Base-by-base conservation (phyloP, 2,329 filamentous ascomycete species). In the Diaporthe vexans region DNA sequence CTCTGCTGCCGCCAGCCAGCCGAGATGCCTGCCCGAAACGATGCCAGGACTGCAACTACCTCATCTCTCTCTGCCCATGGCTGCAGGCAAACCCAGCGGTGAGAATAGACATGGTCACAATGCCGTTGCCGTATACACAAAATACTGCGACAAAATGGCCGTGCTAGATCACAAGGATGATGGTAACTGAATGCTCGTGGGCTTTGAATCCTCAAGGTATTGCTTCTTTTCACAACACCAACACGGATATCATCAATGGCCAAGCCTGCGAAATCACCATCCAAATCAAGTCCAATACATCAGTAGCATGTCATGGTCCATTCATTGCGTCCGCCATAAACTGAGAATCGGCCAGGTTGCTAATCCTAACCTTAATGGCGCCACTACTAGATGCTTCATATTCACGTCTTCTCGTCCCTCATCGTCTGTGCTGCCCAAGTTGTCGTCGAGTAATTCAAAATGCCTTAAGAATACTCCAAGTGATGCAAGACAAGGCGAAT, bases 401-500 rank as follows among this genome's bases (percentile, higher is more conserved):
- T 35, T 52, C 46, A 26, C 48, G 40, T 71, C 33, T 15, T 61
- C 21, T 51, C 52, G 3, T 59, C 46, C 43, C 24, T 48, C 43
- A 15, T 51, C 61, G 21, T 37, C 46, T 52, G 61, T 51, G 43
- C 29, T 52, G 43, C 69, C 56, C 37, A 61, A 29, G 17, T 19
- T 33, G 33, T 40, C 26, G 51, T 58, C 5, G 40, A 67, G 54
- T 51, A 57, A 40, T 35, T 46, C 17, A 8, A 13, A 59, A 71
- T 52, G n/a, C 33, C 56, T 26, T 10, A 40, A 52, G 37, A 37
- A 33, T 52, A 52, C 43, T 51, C 69, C 56, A 35, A 48, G 54
- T 51, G 68, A 71, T 71, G 68, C 68, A 71, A 59, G 29, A 33
- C 43, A n/a, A 71, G n/a, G 54, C 56, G 29, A 35, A n/a, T 40